Conservation (phyloP, 306 rosid species). For the Cyclanthera cordifolia region DNA sequence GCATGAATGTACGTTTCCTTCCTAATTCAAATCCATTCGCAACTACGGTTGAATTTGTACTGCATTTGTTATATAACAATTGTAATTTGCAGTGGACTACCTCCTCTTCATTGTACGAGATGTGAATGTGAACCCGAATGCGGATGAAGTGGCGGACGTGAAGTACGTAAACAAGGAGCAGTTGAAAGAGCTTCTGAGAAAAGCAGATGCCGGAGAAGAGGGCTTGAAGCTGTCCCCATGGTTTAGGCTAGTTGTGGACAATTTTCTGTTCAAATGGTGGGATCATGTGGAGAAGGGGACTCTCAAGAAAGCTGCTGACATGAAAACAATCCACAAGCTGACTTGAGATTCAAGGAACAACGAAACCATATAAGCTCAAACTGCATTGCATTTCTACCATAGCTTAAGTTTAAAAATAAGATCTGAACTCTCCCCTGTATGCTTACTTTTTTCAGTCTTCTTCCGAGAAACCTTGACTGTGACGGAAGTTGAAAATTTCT, state of each 20-base stretch:
- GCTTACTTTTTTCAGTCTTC: not conserved
- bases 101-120: constrained; percentile 79
- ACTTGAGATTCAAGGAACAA: constrained; percentile 19
- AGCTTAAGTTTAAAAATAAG: not conserved
- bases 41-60: not conserved
- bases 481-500: too few species aligned
- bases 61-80: not conserved
- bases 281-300: constrained; percentile 70
- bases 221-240: constrained; percentile 97
- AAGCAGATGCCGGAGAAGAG: constrained; percentile 81
- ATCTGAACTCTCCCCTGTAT: not conserved
- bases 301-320: constrained; percentile 59
- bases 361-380: not conserved
- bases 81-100: constrained; percentile 71
- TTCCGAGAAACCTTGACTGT: too few species aligned
- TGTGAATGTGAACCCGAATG: constrained; percentile 62
- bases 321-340: constrained; percentile 85
- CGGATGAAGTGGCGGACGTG: constrained; percentile 76
- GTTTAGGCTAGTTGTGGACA: constrained; percentile 96
- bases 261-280: constrained; percentile 97
- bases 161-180: constrained; percentile 70
- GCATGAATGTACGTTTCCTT: constrained; percentile 50
- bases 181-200: constrained; percentile 85
- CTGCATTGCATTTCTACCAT: too few species aligned
- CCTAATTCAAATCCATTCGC: not conserved